Evolutionary conservation across 345 rosid genomes (phyloP).

Genomic region (Arabis hirsuta): DNA sequence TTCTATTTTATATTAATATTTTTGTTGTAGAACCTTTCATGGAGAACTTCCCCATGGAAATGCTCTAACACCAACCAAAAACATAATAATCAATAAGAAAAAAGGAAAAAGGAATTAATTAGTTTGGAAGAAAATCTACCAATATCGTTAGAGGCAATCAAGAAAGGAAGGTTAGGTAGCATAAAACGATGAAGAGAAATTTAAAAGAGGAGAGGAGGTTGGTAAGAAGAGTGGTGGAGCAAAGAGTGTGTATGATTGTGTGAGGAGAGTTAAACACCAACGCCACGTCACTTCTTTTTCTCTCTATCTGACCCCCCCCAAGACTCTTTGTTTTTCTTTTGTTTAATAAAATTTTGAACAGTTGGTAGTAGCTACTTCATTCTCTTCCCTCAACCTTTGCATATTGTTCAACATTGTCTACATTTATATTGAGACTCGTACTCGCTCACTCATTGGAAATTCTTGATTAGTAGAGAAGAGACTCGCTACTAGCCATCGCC

Average conservation of each 20-base stretch:
- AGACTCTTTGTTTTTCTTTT: not conserved
- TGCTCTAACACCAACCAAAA: no score
- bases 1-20: no score
- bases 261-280: not conserved
- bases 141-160: constrained; percentile 8
- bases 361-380: constrained; percentile 17
- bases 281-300: constrained; percentile 26
- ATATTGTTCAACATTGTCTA: not conserved
- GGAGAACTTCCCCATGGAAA: no score
- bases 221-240: constrained; percentile 46
- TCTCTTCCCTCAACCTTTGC: constrained; percentile 23
- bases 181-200: constrained; percentile 3
- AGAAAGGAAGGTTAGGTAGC: constrained; percentile 43
- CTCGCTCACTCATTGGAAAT: not conserved
- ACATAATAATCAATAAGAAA: not conserved
- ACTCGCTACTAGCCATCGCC: not conserved
- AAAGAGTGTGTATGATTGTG: constrained; percentile 27
- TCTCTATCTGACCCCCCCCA: not conserved
- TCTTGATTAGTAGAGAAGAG: not conserved
- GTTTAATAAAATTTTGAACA: constrained; percentile 3
- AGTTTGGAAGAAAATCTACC: constrained; percentile 7
- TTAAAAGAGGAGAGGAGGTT: constrained; percentile 13
- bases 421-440: not conserved
- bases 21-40: no score
- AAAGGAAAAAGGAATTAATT: not conserved